phyloP scores from a whole-genome alignment of 129 eudicot genomes.

The Pittosporum tobira region DNA sequence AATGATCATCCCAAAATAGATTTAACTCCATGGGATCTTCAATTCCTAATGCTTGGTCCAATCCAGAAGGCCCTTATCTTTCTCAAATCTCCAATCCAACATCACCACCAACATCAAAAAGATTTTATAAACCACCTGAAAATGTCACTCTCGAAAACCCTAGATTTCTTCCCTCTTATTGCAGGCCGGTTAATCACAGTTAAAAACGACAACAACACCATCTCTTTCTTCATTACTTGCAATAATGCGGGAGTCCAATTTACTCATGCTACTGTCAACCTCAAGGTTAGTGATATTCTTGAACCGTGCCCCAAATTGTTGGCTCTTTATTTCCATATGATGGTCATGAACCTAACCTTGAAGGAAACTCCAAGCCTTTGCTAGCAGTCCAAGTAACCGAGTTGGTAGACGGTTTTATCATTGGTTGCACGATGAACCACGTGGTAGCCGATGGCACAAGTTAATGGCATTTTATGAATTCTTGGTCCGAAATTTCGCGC shows the following conservation, averaged over 20 bases:
- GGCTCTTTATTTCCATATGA: too few species aligned
- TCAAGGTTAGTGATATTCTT: too few species aligned
- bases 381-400: slow-evolving; percentile 12
- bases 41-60: neutral
- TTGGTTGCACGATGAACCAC: slow-evolving; percentile 11
- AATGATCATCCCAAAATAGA: neutral
- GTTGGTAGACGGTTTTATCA: slow-evolving; percentile 12
- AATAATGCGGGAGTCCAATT: slow-evolving; percentile 14
- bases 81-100: slow-evolving; percentile 5
- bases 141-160: slow-evolving; percentile 12
- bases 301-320: too few species aligned
- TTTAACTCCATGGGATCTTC: slow-evolving; percentile 19
- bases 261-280: slow-evolving; percentile 11
- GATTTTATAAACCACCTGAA: slow-evolving; percentile 9
- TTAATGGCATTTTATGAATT: slow-evolving; percentile 8
- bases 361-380: slow-evolving; percentile 3
- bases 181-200: slow-evolving; percentile 22
- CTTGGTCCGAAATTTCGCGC: slow-evolving; percentile 12
- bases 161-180: slow-evolving; percentile 14
- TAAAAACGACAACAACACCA: neutral
- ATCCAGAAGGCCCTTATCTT: slow-evolving; percentile 16
- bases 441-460: slow-evolving; percentile 2
- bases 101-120: too few species aligned
- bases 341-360: too few species aligned
- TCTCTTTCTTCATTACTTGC: slow-evolving; percentile 13